Evolutionary conservation across 371 early-diverging fungal genomes (phyloP), one percentile per base, ranked within the genome.

Genomic region (Apophysomyces trapeziformis): DNA sequence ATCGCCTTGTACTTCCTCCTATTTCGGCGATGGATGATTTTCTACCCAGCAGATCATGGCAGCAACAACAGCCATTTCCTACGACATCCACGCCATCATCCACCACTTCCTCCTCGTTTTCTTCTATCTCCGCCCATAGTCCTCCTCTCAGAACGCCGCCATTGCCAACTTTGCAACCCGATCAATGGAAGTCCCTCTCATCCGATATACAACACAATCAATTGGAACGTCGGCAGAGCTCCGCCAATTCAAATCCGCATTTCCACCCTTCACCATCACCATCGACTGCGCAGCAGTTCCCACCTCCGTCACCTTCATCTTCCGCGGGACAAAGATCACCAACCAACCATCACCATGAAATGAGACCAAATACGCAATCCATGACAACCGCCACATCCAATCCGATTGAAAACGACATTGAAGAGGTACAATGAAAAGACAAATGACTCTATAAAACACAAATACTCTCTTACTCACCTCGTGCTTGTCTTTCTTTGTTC

Each of bases 401-500:
- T 43, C 38, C 26, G 35, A 68, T 72, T 38, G 72, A 72, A 57
- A 63, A 60, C 12, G 72, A 72, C 26, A 72, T 72, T 58, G 72
- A 72, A 7, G 60, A 72, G 54, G 68, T 68, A 71, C 32, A 26
- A 26, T 2, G 32, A 26, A 26, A 26, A 26, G 32, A 26, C 32
- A 26, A 26, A 26, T 26, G 32, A 26, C 2, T 26, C 32, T 26
- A 26, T 26, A 26, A 26, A 26, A 1, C 2, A 26, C 2, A 71
- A 26, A 47, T 47, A 16, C 26, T 35, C 50, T 9, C 26, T 7
- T 11, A 12, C 32, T 45, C 11, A 46, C 62, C 26, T 16, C 11
- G 5, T 32, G 46, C n/a, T 13, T 38, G n/a, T 57, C 37, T 14
- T 39, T 63, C n/a, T 35, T 57, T 60, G 21, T 38, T 57, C 36